Base-by-base conservation (phyloP, 2,329 filamentous ascomycete genomes). In the Alternaria angustiovoidea region DNA sequence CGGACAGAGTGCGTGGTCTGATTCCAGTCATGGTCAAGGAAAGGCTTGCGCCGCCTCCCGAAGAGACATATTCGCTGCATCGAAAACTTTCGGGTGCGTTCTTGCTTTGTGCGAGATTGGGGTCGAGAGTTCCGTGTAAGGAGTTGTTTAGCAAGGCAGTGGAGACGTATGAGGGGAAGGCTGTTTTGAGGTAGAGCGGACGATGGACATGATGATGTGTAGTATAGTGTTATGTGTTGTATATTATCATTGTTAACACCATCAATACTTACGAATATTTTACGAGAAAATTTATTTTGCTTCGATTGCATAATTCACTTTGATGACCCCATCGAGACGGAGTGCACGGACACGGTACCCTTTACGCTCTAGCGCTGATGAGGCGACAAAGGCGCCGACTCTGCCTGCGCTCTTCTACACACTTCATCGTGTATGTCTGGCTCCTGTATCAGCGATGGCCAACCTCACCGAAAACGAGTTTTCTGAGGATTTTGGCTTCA, bases 1-100 rank as follows among this genome's bases (percentile, higher is more conserved):
- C 95, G 1, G 94, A 98, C 74, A 86, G 96, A 44, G 94, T 99
- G 58, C 89, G 94, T 72, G 86, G 84, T 4, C 85, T 96, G 54
- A 98, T 99, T 67, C 95, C 95, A 16, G 83, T 96, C 54, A 99
- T 99, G 95, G 85, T 99, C 47, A 87, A 88, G 57, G 95, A 99
- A 82, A 83, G 95, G 36, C 81, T 99, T 20, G 88, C 92, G 16
- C 94, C 95, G 24, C 95, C 96, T 24, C 95, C 95, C 0, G 96
- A 99, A 81, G 95, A 99, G 84, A 99, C 95, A 53, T 99, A 99
- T 75, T 94, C 91, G 76, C 80, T 99, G 72, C 95, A 99, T 79
- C 87, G 95, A 62, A 99, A 99, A 82, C 81, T 99, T 55, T 97
- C 93, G 77, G 95, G 95, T 0, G 96, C 95, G 0, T 99, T 99